phyloP scores from a whole-genome alignment of 2,329 filamentous ascomycete genomes.

The Calcarisporium arbuscula region DNA sequence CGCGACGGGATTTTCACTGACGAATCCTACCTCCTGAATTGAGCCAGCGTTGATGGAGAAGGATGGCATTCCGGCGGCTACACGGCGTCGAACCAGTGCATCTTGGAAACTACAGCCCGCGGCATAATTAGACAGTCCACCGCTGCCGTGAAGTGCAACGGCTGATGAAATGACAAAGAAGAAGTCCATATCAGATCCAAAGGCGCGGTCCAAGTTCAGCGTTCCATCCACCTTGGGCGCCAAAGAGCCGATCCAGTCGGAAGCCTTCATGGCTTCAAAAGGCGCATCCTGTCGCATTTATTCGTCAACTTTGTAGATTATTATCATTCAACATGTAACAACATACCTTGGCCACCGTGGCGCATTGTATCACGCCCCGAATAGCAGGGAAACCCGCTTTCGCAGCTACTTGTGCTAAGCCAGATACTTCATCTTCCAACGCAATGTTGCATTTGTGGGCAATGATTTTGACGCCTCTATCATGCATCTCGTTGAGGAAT shows the following conservation, averaged over 20 bases:
- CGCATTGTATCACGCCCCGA: no score
- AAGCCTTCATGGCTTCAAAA: conserved; percentile 28
- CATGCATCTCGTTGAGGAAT: no score
- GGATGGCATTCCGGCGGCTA: conserved; percentile 9
- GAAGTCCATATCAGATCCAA: conserved; percentile 28
- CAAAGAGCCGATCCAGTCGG: conserved; percentile 28
- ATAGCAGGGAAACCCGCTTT: no score
- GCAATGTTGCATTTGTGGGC: no score
- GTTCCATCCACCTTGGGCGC: conserved; percentile 35
- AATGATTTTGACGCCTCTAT: no score
- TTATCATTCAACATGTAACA: no score
- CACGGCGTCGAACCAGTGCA: conserved; percentile 20
- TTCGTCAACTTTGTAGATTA: not conserved
- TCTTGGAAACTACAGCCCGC: conserved; percentile 30
- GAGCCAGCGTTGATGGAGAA: conserved; percentile 18
- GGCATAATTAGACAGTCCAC: conserved; percentile 33
- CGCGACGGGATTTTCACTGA: not conserved
- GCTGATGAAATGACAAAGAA: conserved; percentile 32
- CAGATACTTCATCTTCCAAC: no score
- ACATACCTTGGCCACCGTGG: no score
- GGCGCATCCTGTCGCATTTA: conserved; percentile 18
- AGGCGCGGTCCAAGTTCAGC: conserved; percentile 33
- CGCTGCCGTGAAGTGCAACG: conserved; percentile 25
- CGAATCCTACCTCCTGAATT: conserved; percentile 16
- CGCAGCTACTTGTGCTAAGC: no score